A percentile compares a stretch with the other conserved stretches of the same genome.
Evolutionary conservation across 352 stramenopile genomes (phyloP).

Genomic region (Thalassiosira sp.): DNA sequence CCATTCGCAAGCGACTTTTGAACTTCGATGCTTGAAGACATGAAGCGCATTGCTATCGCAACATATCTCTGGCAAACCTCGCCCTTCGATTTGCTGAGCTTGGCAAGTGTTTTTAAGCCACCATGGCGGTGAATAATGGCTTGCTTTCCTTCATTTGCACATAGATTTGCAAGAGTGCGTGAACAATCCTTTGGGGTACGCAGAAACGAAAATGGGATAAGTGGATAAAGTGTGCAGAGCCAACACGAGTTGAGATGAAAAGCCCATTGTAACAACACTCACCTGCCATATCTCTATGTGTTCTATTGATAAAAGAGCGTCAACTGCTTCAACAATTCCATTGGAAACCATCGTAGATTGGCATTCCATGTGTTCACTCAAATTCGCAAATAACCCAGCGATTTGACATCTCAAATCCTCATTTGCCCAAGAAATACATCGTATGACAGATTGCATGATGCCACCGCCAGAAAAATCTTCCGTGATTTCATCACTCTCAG

Average conservation of each 20-base stretch:
- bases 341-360: slow-evolving; percentile 91
- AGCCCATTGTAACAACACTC: slow-evolving; percentile 11
- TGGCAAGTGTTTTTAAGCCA: slow-evolving; percentile 88
- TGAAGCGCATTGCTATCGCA: slow-evolving; percentile 93
- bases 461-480: slow-evolving; percentile 41
- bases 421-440: slow-evolving; percentile 86
- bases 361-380: slow-evolving; percentile 88
- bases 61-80: slow-evolving; percentile 93
- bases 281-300: slow-evolving; percentile 91
- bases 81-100: slow-evolving; percentile 87
- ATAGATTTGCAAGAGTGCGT: slow-evolving; percentile 90
- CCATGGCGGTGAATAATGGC: slow-evolving; percentile 90
- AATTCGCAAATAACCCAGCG: slow-evolving; percentile 90
- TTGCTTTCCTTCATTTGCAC: slow-evolving; percentile 94
- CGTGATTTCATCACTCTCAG: slow-evolving; percentile 84
- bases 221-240: neutral
- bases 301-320: slow-evolving; percentile 83
- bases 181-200: slow-evolving; percentile 83
- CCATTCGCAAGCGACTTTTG: slow-evolving; percentile 90
- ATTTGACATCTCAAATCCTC: slow-evolving; percentile 92
- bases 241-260: neutral
- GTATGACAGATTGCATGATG: slow-evolving; percentile 86
- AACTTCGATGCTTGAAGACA: slow-evolving; percentile 91
- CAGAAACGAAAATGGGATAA: neutral
- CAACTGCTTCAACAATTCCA: slow-evolving; percentile 86